Evolutionary conservation across 768 basidiomycete genomes (phyloP), one percentile per base, ranked within the genome.

Genomic region (Boletus speciosus): DNA sequence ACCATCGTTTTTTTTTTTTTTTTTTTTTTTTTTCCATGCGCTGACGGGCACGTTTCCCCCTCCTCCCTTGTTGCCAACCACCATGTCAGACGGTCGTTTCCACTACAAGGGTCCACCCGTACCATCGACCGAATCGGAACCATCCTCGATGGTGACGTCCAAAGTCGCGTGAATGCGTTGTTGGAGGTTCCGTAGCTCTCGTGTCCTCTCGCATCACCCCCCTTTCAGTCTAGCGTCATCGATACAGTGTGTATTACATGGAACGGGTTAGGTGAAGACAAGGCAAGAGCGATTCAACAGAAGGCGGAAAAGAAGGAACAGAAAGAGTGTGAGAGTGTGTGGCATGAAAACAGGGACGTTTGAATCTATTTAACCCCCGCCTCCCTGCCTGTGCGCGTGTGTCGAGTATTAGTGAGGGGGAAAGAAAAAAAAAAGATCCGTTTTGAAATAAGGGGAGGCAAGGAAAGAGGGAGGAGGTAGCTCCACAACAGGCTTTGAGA

Each of bases 91-190:
- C 46, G 80, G 79, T 9, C 70, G 74, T 0, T 66, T 66, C 45
- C 72, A 76, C 54, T 81, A 78, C 50, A 61, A 57, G 6, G 79
- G 78, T 12, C 79, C 79, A 1, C 77, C 78, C 0, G 68, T 70
- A 16, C 68, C 71, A 1, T 27, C 60, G 16, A 40, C 32, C 14
- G 58, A 64, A 7, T 60, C 49, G 5, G 51, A 49, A n/a, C 29
- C 39, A 11, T 35, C 38, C 1, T 15, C 45, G 9, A 10, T 23
- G 10, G 14, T 7, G 23, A 23, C 44, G 19, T 46, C 58, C 25
- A 66, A 59, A 35, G 25, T 38, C 23, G 54, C 52, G 7, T 63
- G 46, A 61, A 38, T 9, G 8, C 29, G 29, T 29, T 0, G 29
- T 29, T 29, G 29, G 29, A 8, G 29, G 29, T 29, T 9, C 29